Percentiles rank a stretch among this genome's conserved stretches.
phyloP scores from a whole-genome alignment of 805 yeast species.

The Zygotorulaspora chibaensis region DNA sequence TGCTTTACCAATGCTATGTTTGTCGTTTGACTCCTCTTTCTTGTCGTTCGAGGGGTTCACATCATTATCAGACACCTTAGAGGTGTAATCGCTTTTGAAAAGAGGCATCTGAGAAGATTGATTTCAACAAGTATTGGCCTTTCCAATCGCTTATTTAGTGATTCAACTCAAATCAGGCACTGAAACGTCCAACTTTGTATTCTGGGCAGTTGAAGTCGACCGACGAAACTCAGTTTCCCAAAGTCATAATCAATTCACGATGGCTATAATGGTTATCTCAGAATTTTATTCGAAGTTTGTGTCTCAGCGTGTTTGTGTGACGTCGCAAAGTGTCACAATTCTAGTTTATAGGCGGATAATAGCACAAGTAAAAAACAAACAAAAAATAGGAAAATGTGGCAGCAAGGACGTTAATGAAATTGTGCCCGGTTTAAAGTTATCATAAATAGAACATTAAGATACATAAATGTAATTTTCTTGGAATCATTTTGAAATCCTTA shows the following conservation, averaged over 20 bases:
- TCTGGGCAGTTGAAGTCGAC: no score
- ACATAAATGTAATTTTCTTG: background rate
- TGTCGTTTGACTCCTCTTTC: background rate
- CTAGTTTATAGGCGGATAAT: no score
- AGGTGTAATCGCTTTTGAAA: background rate
- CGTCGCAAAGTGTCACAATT: background rate
- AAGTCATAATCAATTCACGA: no score
- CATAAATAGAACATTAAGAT: background rate
- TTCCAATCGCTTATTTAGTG: background rate
- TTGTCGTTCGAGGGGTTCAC: background rate
- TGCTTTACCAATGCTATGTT: no score
- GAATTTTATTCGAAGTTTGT: background rate
- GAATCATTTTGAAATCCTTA: background rate
- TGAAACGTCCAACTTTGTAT: background rate
- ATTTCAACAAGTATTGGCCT: background rate
- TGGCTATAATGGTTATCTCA: no score
- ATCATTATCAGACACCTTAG: background rate
- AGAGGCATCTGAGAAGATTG: background rate
- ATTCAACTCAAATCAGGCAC: background rate
- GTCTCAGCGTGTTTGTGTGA: background rate
- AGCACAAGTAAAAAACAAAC: background rate
- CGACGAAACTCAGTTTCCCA: no score
- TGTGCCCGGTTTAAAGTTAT: background rate
- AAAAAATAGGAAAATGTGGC: background rate
- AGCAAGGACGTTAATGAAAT: background rate